Evolutionary conservation across 371 early-diverging fungal genomes (phyloP).

Genomic region (Mortierella sp.): DNA sequence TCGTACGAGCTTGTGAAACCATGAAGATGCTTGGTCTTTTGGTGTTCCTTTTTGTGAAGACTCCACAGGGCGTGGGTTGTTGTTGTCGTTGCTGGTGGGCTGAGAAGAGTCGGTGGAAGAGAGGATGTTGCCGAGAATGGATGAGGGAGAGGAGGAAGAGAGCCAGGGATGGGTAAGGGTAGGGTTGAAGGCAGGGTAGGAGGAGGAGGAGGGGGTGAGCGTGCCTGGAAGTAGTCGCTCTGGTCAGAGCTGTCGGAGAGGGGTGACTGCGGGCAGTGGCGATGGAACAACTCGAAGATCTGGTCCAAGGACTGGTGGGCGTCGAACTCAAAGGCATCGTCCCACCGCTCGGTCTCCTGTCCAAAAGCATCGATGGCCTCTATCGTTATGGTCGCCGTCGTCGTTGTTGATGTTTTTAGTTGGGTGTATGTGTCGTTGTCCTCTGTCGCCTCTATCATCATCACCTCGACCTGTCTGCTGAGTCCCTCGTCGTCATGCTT

Average conservation of each 20-base stretch:
- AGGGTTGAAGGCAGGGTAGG: slow-evolving; percentile 23
- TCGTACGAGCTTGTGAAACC: slow-evolving; percentile 9
- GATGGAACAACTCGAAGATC: slow-evolving; percentile 39
- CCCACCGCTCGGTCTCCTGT: slow-evolving; percentile 38
- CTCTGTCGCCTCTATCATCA: neutral
- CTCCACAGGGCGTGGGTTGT: neutral
- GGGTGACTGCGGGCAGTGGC: slow-evolving; percentile 40
- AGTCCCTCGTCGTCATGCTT: neutral
- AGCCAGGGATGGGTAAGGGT: neutral
- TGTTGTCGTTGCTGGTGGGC: neutral
- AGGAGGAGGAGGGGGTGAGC: neutral
- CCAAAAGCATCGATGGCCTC: neutral
- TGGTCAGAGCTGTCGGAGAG: slow-evolving; percentile 46
- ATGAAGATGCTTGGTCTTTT: slow-evolving; percentile 19
- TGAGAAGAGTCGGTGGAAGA: neutral
- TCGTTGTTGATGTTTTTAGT: neutral
- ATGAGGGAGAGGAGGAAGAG: neutral
- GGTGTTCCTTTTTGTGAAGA: neutral
- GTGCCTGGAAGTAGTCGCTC: slow-evolving; percentile 47
- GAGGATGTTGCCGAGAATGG: slow-evolving; percentile 4
- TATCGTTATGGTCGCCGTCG: neutral
- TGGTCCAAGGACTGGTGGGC: slow-evolving; percentile 30
- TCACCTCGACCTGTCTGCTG: slow-evolving; percentile 10
- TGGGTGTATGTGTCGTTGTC: neutral
- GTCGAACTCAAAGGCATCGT: slow-evolving; percentile 45